phyloP scores from a whole-genome alignment of 169 alveolate genomes.

The Plasmodium knowlesi region DNA sequence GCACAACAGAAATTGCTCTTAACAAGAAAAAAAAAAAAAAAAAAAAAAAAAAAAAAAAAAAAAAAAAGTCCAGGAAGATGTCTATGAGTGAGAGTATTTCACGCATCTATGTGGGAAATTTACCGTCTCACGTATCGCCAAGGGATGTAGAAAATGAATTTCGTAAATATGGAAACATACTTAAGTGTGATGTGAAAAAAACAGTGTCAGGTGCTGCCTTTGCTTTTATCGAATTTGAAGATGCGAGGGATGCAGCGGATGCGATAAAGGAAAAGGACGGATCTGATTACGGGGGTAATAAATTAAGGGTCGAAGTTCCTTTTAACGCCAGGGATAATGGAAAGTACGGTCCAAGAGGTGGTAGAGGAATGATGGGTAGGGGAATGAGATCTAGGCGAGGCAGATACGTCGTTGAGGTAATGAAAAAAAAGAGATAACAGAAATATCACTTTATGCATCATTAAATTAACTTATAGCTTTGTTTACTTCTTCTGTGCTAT shows the following conservation, averaged over 20 bases:
- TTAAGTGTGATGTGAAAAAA: slow-evolving; percentile 84
- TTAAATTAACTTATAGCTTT: neutral
- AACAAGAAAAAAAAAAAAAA: neutral
- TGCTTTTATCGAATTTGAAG: slow-evolving; percentile 88
- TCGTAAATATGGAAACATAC: slow-evolving; percentile 84
- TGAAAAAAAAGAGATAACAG: slow-evolving; percentile 64
- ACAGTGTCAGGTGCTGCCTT: slow-evolving; percentile 85
- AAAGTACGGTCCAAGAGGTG: slow-evolving; percentile 36
- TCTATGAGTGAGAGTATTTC: slow-evolving; percentile 77
- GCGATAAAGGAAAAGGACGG: slow-evolving; percentile 89
- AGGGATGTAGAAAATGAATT: slow-evolving; percentile 88
- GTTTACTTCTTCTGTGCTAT: neutral
- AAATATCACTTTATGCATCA: slow-evolving; percentile 65
- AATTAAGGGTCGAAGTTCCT: slow-evolving; percentile 88
- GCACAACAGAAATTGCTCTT: neutral
- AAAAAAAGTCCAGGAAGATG: slow-evolving; percentile 3
- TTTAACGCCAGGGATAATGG: slow-evolving; percentile 81
- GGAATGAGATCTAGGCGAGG: slow-evolving; percentile 69
- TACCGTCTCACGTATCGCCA: slow-evolving; percentile 85
- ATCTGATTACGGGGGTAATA: slow-evolving; percentile 82
- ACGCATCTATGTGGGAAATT: slow-evolving; percentile 87
- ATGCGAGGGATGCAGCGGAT: slow-evolving; percentile 90
- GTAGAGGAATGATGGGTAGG: slow-evolving; percentile 62
- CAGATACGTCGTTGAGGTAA: slow-evolving; percentile 77
- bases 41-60: neutral